Evolutionary conservation across 495 filamentous ascomycete genomes (phyloP), one percentile per base, ranked within the genome.

Genomic region (Neurospora sp.): DNA sequence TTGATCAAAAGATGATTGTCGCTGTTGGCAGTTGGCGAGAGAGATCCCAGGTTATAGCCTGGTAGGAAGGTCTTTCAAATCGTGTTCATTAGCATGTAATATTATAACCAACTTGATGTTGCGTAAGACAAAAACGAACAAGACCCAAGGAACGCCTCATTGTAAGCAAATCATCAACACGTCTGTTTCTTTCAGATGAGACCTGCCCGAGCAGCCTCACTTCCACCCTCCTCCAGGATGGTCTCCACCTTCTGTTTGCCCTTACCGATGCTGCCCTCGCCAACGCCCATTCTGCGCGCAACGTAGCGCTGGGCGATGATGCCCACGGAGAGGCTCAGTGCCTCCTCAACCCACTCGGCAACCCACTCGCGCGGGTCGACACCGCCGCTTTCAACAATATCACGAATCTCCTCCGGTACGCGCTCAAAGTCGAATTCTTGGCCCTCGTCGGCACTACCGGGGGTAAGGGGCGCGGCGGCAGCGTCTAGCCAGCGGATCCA

Each of bases 341-440:
- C 83, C 81, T 98, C 96, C 82, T 98, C 94, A 7, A 99, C 87
- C 96, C 96, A 99, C 80, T 98, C 96, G 0, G 94, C 90, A 42
- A 97, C 92, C 96, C 96, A 99, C 81, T 98, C 96, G 48, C 96
- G 86, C 1, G 96, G 96, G 80, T 99, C 96, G 3, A 98, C 92
- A 41, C 94, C 96, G 20, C 96, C 96, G 69, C 83, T 87, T 77
- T 94, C 90, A 71, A 98, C 88, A 74, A 98, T 96, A 80, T 96
- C 92, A 1, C 86, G 86, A 75, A 99, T 98, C 78, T 93, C 92
- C 31, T 91, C 91, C 3, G 95, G 96, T 10, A 96, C 83, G 27
- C 81, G 76, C 39, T 77, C 72, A 59, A 76, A 73, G 40, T 79
- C 78, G 5, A 40, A 71, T 31, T 71, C 73, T 18, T 76, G 77